Evolutionary conservation across 306 rosid genomes (phyloP).

Genomic region (Prunus davidiana): DNA sequence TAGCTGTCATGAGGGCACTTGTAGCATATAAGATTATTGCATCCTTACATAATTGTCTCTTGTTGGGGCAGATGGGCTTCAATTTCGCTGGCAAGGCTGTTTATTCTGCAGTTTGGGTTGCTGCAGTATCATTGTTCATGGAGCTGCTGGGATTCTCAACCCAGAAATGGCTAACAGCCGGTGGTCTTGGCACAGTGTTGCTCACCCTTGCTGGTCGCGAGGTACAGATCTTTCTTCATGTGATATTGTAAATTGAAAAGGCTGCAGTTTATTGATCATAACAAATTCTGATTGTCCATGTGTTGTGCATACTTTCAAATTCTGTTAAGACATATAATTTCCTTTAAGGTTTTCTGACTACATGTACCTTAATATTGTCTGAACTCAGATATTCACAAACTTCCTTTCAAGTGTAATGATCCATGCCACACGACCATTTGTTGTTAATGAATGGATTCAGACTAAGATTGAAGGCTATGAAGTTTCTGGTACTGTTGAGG

Average conservation of each 20-base stretch:
- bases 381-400: constrained; percentile 86
- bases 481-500: constrained; percentile 99
- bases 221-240: constrained; percentile 50
- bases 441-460: constrained; percentile 93
- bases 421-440: constrained; percentile 90
- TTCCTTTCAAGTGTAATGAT: constrained; percentile 97
- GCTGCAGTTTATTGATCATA: constrained; percentile 17
- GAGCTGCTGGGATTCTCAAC: constrained; percentile 97
- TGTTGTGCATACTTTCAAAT: constrained; percentile 2
- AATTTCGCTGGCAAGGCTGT: constrained; percentile 93
- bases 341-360: constrained; percentile 12
- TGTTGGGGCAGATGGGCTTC: constrained; percentile 73
- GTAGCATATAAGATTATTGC: constrained; percentile 1
- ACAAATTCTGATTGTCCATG: constrained; percentile 2
- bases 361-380: constrained; percentile 25
- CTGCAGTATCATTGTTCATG: constrained; percentile 94
- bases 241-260: constrained; percentile 10
- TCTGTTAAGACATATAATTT: not conserved
- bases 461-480: constrained; percentile 96
- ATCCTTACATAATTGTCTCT: constrained; percentile 17
- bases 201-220: constrained; percentile 98
- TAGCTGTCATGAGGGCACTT: constrained; percentile 6
- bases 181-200: constrained; percentile 96
- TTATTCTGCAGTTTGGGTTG: constrained; percentile 93
- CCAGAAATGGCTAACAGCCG: constrained; percentile 97